phyloP scores from a whole-genome alignment of 169 alveolate species.

The Toxoplasma gondii region DNA sequence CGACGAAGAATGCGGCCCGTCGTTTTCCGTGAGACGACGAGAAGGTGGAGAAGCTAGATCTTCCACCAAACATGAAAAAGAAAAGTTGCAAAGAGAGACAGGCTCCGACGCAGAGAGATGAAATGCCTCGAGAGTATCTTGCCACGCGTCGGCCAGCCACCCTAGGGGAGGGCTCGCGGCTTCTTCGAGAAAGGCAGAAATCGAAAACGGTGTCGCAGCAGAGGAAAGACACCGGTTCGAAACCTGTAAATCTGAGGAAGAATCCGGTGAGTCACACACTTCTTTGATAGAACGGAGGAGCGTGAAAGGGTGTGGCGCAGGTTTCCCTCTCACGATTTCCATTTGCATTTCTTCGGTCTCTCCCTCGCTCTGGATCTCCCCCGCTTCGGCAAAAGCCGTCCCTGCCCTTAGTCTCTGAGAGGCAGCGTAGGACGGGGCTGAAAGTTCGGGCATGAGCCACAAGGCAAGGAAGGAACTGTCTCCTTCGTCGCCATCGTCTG shows the following conservation, averaged over 20 bases:
- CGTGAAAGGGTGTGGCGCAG: no score
- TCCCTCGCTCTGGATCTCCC: not conserved
- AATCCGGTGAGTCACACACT: no score
- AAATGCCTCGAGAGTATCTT: not conserved
- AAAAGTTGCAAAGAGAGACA: no score
- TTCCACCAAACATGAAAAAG: no score
- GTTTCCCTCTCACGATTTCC: not conserved
- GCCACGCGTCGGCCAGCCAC: not conserved
- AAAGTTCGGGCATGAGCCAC: not conserved
- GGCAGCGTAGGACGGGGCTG: not conserved
- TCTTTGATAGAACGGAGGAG: no score
- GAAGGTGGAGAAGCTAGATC: no score
- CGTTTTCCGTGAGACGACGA: no score
- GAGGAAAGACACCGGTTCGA: no score
- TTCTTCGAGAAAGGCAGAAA: not conserved
- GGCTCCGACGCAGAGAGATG: not conserved
- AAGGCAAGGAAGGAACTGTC: not conserved
- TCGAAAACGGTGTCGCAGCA: no score
- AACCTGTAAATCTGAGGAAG: no score
- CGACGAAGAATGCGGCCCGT: no score
- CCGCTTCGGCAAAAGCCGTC: not conserved
- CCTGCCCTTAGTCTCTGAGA: not conserved
- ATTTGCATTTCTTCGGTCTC: not conserved
- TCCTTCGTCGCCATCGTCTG: not conserved
- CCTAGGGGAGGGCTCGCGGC: not conserved